A percentile compares a stretch with the other conserved stretches of the same genome.
Evolutionary conservation across 2,329 filamentous ascomycete species (phyloP).

Genomic region (Lomentospora prolificans): DNA sequence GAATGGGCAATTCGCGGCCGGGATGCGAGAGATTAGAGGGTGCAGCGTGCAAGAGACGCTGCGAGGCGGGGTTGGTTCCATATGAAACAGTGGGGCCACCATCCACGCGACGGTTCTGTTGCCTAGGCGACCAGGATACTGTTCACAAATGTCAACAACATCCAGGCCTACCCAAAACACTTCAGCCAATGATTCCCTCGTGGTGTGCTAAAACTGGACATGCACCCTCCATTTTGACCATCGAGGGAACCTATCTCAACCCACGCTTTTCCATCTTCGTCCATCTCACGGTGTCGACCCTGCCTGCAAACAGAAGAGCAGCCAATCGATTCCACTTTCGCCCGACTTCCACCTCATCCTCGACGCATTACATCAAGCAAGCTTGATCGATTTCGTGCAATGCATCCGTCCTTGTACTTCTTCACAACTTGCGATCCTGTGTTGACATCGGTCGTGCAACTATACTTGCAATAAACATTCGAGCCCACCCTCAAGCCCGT

Average conservation of each 20-base stretch:
- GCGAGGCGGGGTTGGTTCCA: conserved; percentile 1
- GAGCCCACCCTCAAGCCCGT: background rate
- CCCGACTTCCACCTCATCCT: background rate
- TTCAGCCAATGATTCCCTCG: background rate
- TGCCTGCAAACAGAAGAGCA: background rate
- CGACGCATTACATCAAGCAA: background rate
- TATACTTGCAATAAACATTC: conserved; percentile 3
- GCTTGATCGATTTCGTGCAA: background rate
- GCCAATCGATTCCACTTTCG: background rate
- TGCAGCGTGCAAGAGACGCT: background rate
- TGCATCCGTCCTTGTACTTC: conserved; percentile 7
- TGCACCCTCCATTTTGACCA: background rate
- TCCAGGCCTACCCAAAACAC: background rate
- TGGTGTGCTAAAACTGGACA: background rate
- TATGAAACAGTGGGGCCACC: conserved; percentile 1
- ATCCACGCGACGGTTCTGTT: background rate
- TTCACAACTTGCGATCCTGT: conserved; percentile 3
- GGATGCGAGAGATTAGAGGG: conserved; percentile 1
- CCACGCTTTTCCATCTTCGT: background rate
- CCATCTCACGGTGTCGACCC: background rate
- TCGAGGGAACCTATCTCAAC: background rate
- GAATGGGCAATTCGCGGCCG: no score
- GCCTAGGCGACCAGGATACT: background rate
- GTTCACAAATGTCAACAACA: background rate
- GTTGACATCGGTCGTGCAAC: conserved; percentile 5